These are phyloP conservation scores for Paecilomyces sp. DNA, from an alignment of 2,329 filamentous ascomycete genomes.

Conservation along the genomic window DNA sequence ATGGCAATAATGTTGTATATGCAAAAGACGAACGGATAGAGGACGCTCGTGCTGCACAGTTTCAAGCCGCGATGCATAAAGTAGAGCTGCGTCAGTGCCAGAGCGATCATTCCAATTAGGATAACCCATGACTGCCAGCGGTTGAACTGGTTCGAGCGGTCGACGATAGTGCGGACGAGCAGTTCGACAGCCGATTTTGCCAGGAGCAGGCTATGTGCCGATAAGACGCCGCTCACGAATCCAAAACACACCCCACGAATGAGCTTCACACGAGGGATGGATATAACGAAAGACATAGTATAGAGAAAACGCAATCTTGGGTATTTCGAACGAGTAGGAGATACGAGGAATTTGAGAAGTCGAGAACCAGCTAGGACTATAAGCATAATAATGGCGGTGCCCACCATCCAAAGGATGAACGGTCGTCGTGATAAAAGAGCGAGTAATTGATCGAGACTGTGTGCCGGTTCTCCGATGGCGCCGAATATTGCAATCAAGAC, in stretches of 20 bases:
- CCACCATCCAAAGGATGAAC: constrained; percentile 84
- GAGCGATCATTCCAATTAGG: constrained; percentile 67
- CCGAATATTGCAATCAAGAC: constrained; percentile 89
- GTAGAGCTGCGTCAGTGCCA: constrained; percentile 87
- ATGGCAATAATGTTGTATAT: constrained; percentile 99
- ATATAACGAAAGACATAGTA: constrained; percentile 25
- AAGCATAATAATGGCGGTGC: constrained; percentile 67
- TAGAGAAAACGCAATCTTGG: constrained; percentile 38
- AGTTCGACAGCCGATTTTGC: constrained; percentile 96
- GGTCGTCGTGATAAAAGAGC: constrained; percentile 63
- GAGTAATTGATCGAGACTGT: constrained; percentile 76
- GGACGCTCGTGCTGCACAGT: constrained; percentile 86
- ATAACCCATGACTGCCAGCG: constrained; percentile 95
- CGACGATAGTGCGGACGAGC: constrained; percentile 76
- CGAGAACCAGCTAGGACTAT: constrained; percentile 56
- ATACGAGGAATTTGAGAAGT: constrained; percentile 30
- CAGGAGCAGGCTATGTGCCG: constrained; percentile 84
- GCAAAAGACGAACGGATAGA: constrained; percentile 97
- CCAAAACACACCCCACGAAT: constrained; percentile 81
- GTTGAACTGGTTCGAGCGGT: constrained; percentile 86
- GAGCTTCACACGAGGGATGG: constrained; percentile 62
- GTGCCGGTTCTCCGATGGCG: constrained; percentile 85
- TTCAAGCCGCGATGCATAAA: constrained; percentile 92
- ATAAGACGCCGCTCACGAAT: constrained; percentile 83
- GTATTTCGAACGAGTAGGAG: constrained; percentile 24